Conservation (phyloP, 305 asterid genomes). For the Euphrasia arctica region DNA sequence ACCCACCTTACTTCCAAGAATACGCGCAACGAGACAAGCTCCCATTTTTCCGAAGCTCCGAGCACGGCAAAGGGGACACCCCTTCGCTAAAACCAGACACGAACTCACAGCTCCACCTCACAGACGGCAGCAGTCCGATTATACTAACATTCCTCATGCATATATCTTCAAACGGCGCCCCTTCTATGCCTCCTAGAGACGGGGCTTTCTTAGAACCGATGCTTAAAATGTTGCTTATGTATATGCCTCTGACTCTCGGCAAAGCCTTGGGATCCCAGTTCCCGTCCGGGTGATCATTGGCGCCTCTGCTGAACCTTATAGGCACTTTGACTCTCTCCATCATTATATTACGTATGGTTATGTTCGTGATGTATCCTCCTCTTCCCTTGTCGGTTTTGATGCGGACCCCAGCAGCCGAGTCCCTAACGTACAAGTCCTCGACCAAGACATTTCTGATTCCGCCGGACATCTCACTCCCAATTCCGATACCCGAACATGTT, state of each 20-base stretch:
- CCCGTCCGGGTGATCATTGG: constrained; percentile 82
- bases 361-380: constrained; percentile 73
- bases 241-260: constrained; percentile 68
- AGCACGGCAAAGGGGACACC: constrained; percentile 75
- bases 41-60: constrained; percentile 54
- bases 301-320: constrained; percentile 85
- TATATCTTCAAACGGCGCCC: constrained; percentile 69
- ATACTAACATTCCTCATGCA: constrained; percentile 73
- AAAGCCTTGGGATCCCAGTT: constrained; percentile 76
- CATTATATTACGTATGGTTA: constrained; percentile 55
- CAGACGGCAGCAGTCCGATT: constrained; percentile 45
- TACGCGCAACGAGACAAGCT: constrained; percentile 41
- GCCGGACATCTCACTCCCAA: constrained; percentile 98
- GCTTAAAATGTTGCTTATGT: constrained; percentile 60
- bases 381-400: constrained; percentile 85
- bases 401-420: constrained; percentile 89
- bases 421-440: constrained; percentile 66
- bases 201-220: constrained; percentile 59
- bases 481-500: constrained; percentile 89
- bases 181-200: constrained; percentile 61
- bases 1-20: not conserved
- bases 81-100: constrained; percentile 64
- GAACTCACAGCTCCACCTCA: constrained; percentile 66
- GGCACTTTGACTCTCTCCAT: constrained; percentile 91
- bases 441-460: constrained; percentile 61